Base-by-base conservation (phyloP, 2,329 filamentous ascomycete species). In the Amauroascus verrucosus region DNA sequence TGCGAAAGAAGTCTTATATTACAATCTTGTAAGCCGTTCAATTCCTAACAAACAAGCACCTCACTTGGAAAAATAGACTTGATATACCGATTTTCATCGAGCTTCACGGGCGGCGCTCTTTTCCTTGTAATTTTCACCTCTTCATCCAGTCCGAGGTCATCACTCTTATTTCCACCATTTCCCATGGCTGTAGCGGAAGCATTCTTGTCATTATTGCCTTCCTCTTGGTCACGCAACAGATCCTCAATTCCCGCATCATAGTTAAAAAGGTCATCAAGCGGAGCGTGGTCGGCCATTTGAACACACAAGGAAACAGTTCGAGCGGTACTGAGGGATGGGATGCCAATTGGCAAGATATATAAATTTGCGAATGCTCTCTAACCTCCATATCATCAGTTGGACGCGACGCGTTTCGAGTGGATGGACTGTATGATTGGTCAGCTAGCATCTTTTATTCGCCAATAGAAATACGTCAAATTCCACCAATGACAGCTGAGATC, bases 101-200 rank as follows among this genome's bases (percentile, higher is more conserved):
- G 78, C 67, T 96, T 98, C 3, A 91, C 85, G 53, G 82, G 77
- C 1, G 89, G 88, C 57, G 82, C 78, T 33, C 83, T 79, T 62
- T 85, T 85, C 70, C 88, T 95, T 38, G 79, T 80, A 3, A 96
- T 78, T 53, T 87, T 84, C 51, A 98, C 80, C 62, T 95, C 88
- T 64, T 94, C 82, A 59, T 97, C 90, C 54, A 96, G 82, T 44
- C 90, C 89, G 1, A 95, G 71, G 0, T 76, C 75, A 60, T 79
- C 78, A 57, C 74, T 77, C 20, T 72, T 65, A 51, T 67, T 72
- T 18, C 71, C 73, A n/a, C 49, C 45, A 18, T 54, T 22, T 52
- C 62, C 43, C 54, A 51, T 30, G 57, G 49, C 41, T 55, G 51
- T 56, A 52, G 61, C 32, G 57, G 48, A 14, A 46, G 58, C 50